Conservation (phyloP, 1,284 basidiomycete species). For the Trichosporon sp. region DNA sequence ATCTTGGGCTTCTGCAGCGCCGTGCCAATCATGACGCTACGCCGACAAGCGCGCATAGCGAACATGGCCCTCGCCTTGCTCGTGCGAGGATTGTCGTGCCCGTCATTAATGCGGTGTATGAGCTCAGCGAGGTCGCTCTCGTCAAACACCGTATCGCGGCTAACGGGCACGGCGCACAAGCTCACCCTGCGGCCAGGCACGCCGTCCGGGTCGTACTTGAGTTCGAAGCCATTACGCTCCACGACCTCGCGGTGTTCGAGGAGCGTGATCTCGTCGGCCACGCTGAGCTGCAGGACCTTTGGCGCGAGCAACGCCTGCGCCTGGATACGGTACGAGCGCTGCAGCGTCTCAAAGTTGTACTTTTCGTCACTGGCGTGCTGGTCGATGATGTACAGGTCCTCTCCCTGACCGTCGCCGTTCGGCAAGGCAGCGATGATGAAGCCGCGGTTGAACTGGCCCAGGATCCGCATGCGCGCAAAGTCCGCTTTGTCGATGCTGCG, state of each 20-base stretch:
- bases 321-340: slow-evolving; percentile 77
- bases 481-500: slow-evolving; percentile 84
- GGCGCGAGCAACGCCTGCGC: slow-evolving; percentile 67
- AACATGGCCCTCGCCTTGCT: slow-evolving; percentile 95
- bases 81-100: slow-evolving; percentile 71
- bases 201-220: slow-evolving; percentile 51
- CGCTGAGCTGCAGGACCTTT: slow-evolving; percentile 76
- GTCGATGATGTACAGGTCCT: slow-evolving; percentile 84
- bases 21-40: slow-evolving; percentile 94
- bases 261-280: slow-evolving; percentile 82
- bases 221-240: slow-evolving; percentile 81
- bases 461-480: slow-evolving; percentile 73
- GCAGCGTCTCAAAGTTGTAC: slow-evolving; percentile 89
- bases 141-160: slow-evolving; percentile 79
- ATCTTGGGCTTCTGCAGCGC: slow-evolving; percentile 71
- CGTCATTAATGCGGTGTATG: slow-evolving; percentile 71
- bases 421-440: slow-evolving; percentile 79
- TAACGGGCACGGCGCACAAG: slow-evolving; percentile 79
- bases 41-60: slow-evolving; percentile 89
- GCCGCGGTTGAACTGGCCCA: slow-evolving; percentile 95
- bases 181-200: slow-evolving; percentile 58
- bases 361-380: slow-evolving; percentile 77
- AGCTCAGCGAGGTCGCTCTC: slow-evolving; percentile 81
- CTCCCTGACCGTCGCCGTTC: slow-evolving; percentile 48
- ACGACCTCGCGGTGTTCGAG: slow-evolving; percentile 78